Evolutionary conservation across 305 asterid genomes (phyloP).

Genomic region (Petunia hybrid): DNA sequence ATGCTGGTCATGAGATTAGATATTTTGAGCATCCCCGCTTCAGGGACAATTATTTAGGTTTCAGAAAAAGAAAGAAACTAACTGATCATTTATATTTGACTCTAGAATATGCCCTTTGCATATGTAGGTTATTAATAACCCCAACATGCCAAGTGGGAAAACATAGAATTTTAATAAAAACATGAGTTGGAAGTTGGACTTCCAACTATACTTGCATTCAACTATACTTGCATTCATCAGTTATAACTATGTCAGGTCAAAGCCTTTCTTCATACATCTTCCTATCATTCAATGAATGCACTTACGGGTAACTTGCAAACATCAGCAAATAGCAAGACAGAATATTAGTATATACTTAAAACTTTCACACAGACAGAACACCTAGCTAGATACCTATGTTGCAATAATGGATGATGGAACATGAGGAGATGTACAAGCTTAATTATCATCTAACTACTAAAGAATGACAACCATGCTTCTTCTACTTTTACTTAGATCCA

Average conservation of each 20-base stretch:
- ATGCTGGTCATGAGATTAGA: background rate
- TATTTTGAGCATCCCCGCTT: background rate
- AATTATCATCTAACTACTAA: constrained; percentile 21
- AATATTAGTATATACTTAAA: constrained; percentile 23
- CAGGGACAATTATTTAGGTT: background rate
- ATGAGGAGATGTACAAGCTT: constrained; percentile 24
- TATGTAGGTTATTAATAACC: constrained; percentile 28
- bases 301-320: constrained; percentile 30
- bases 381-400: constrained; percentile 28
- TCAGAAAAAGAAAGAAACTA: constrained; percentile 16
- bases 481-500: background rate
- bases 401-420: constrained; percentile 31
- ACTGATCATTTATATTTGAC: constrained; percentile 16
- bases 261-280: constrained; percentile 41
- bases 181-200: constrained; percentile 46
- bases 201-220: constrained; percentile 48
- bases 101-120: constrained; percentile 25
- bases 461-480: background rate
- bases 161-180: constrained; percentile 37
- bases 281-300: constrained; percentile 40
- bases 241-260: constrained; percentile 30
- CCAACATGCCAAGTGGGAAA: constrained; percentile 37
- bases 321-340: constrained; percentile 36
- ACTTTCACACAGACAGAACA: constrained; percentile 13
- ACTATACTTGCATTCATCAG: constrained; percentile 27